phyloP scores from a whole-genome alignment of 78 protist species.

The Dictyostelium capitatum region DNA sequence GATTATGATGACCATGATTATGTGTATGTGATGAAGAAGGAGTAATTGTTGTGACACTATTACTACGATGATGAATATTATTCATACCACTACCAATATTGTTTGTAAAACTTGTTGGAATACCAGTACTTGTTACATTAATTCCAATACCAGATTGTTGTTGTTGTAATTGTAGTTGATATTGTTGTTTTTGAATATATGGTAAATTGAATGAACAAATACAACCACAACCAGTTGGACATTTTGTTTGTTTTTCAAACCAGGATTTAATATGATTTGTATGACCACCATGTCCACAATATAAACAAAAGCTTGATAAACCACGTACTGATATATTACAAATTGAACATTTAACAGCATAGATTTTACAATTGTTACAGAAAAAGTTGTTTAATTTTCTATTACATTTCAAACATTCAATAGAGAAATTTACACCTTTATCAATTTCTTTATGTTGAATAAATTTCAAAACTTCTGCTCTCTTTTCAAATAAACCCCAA shows the following conservation, averaged over 20 bases:
- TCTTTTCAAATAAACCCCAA: constrained; percentile 70
- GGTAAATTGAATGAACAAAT: constrained; percentile 40
- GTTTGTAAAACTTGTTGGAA: background rate
- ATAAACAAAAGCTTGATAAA: constrained; percentile 60
- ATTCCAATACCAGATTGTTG: background rate
- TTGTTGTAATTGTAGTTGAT: constrained; percentile 19
- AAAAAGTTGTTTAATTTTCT: constrained; percentile 29
- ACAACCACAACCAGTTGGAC: constrained; percentile 88
- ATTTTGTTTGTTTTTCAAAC: constrained; percentile 50
- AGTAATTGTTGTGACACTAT: background rate
- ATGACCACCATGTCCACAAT: constrained; percentile 89
- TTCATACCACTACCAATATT: background rate
- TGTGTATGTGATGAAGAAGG: background rate
- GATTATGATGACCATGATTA: background rate
- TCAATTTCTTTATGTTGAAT: constrained; percentile 6
- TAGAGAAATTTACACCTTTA: constrained; percentile 16
- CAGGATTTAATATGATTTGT: constrained; percentile 67
- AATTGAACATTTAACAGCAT: constrained; percentile 75
- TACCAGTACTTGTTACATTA: background rate
- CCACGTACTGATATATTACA: constrained; percentile 80
- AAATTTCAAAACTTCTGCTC: constrained; percentile 70
- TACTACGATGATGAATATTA: no score
- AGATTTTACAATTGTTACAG: constrained; percentile 65
- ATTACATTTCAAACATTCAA: constrained; percentile 47
- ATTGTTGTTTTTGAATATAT: constrained; percentile 2